Conservation (phyloP, 2,329 filamentous ascomycete genomes). For the Cladobotryum protrusum region DNA sequence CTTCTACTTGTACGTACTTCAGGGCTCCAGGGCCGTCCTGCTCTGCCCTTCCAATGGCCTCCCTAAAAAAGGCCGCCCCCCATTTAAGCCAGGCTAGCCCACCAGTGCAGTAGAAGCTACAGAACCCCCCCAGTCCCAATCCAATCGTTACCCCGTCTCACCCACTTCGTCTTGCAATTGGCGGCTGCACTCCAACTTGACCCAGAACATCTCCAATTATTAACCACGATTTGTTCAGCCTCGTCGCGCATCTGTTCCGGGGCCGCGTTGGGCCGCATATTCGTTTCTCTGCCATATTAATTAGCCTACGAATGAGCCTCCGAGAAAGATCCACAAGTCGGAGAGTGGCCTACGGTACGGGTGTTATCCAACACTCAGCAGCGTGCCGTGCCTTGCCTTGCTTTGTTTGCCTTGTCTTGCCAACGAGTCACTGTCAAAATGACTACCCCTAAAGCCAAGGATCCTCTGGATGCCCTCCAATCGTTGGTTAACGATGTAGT, state of each 20-base stretch:
- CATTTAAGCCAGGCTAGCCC: no score
- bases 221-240: background rate
- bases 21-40: no score
- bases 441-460: conserved; percentile 21
- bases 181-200: background rate
- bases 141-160: background rate
- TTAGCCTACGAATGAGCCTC: no score
- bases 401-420: background rate
- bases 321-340: no score
- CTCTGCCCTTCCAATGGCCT: no score
- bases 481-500: conserved; percentile 50
- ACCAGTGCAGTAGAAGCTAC: no score
- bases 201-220: background rate
- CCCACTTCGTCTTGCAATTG: background rate
- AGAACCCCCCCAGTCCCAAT: no score
- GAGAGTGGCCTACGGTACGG: no score
- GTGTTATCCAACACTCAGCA: no score
- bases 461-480: conserved; percentile 44
- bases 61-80: no score
- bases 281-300: background rate
- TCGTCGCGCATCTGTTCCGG: background rate
- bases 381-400: background rate
- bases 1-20: no score
- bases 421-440: background rate
- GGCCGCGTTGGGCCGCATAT: conserved; percentile 1